Base-by-base conservation (phyloP, 139 green algal genomes). In the Spirogloea muscicola region DNA sequence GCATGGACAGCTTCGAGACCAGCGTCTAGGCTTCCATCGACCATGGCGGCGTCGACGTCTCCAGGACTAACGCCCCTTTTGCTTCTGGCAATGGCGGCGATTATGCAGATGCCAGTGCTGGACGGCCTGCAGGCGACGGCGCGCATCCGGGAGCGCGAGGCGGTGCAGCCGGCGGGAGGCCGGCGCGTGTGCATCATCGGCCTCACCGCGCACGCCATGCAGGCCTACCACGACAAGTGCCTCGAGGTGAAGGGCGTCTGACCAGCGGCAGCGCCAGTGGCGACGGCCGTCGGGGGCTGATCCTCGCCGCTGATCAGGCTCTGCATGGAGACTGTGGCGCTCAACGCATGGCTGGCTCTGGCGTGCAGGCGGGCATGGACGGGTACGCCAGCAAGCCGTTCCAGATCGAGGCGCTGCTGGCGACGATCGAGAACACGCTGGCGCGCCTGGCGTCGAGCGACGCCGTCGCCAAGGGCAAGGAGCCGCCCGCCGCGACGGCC, bases 41-140 rank as follows among this genome's bases (percentile, higher is more conserved):
- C n/a, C n/a, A n/a, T n/a, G n/a, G n/a, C n/a, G n/a, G n/a, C n/a
- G n/a, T n/a, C n/a, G n/a, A n/a, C n/a, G n/a, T n/a, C n/a, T n/a
- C n/a, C n/a, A n/a, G n/a, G n/a, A n/a, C n/a, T n/a, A n/a, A n/a
- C n/a, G n/a, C n/a, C n/a, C n/a, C n/a, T n/a, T n/a, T n/a, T n/a
- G n/a, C n/a, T n/a, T n/a, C n/a, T n/a, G n/a, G n/a, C n/a, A n/a
- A n/a, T n/a, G n/a, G n/a, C n/a, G n/a, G n/a, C n/a, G n/a, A n/a
- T 18, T 9, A 10, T 68, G 25, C 62, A 71, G 62, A 71, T 71
- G 62, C 62, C 62, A 29, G 25, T 71, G 18, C 61, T 74, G 65
- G 46, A 61, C 31, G 48, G 65, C 21, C 33, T 71, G 18, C 42
- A 71, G 21, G 40, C 62, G 25, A 71, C 62, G 42, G 42, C 18